Evolutionary conservation across 306 rosid species (phyloP).

Genomic region (Pyrus communis): DNA sequence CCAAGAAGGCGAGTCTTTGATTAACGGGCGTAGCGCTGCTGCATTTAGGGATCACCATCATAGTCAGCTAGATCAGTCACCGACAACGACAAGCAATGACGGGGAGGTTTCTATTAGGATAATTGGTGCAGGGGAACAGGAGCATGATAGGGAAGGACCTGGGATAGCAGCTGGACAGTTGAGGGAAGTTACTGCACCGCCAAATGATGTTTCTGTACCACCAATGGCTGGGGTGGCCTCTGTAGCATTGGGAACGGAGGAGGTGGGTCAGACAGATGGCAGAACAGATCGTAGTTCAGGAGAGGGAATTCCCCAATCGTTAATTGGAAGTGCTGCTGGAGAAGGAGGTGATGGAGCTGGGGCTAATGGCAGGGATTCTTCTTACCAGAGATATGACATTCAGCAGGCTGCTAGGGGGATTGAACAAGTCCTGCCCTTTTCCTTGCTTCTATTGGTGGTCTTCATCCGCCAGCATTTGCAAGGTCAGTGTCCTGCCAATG

Average conservation of each 20-base stretch:
- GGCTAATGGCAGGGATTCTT: slow-evolving; percentile 73
- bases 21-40: slow-evolving; percentile 23
- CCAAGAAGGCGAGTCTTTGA: slow-evolving; percentile 37
- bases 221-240: slow-evolving; percentile 22
- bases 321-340: slow-evolving; percentile 28
- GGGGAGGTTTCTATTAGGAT: slow-evolving; percentile 91
- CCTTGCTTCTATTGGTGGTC: slow-evolving; percentile 90
- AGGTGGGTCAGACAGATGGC: slow-evolving; percentile 22
- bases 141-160: slow-evolving; percentile 46
- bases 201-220: slow-evolving; percentile 27
- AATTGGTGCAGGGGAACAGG: slow-evolving; percentile 59
- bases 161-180: slow-evolving; percentile 48
- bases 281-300: slow-evolving; percentile 28
- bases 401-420: slow-evolving; percentile 98
- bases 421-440: slow-evolving; percentile 87
- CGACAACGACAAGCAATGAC: slow-evolving; percentile 23
- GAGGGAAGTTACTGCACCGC: slow-evolving; percentile 28
- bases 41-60: slow-evolving; percentile 28
- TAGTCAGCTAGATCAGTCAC: slow-evolving; percentile 29
- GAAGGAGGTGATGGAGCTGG: slow-evolving; percentile 48
- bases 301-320: slow-evolving; percentile 43
- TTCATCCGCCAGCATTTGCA: slow-evolving; percentile 97
- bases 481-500: slow-evolving; percentile 37
- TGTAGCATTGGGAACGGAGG: slow-evolving; percentile 13
- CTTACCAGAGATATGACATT: slow-evolving; percentile 93